Percentiles rank a stretch among this genome's conserved stretches.
phyloP scores from a whole-genome alignment of 257 asterid species.

The Solanum dulcamara region DNA sequence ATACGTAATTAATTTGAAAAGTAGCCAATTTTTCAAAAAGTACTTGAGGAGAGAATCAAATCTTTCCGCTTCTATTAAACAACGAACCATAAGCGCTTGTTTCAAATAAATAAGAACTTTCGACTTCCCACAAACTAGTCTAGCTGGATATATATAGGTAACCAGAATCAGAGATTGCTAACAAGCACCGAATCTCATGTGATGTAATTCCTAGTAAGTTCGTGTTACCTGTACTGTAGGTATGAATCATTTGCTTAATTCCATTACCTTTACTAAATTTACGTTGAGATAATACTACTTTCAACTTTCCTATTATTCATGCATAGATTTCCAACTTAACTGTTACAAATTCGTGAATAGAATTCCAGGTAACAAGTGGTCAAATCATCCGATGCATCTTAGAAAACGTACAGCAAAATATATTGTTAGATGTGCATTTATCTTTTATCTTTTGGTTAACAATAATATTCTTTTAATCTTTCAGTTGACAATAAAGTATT shows the following conservation, averaged over 20 bases:
- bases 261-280: neutral
- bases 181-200: neutral
- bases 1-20: too few relatives aligned
- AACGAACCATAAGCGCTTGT: too few relatives aligned
- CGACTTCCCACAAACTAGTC: too few relatives aligned
- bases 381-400: neutral
- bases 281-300: neutral
- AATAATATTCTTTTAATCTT: neutral
- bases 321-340: neutral
- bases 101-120: too few relatives aligned
- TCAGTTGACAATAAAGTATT: neutral
- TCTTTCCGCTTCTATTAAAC: neutral
- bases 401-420: neutral
- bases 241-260: neutral
- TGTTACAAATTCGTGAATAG: neutral
- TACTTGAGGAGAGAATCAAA: neutral
- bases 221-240: neutral
- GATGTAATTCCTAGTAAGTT: neutral
- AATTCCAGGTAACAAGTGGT: neutral
- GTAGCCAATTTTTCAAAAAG: too few relatives aligned
- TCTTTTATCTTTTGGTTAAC: neutral
- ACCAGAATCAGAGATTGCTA: neutral
- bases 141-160: too few relatives aligned
- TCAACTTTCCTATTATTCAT: neutral
- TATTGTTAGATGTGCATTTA: neutral